Percentiles rank a stretch among this genome's conserved stretches.
phyloP scores from a whole-genome alignment of 495 filamentous ascomycete species.

The Chaetomium tenue region DNA sequence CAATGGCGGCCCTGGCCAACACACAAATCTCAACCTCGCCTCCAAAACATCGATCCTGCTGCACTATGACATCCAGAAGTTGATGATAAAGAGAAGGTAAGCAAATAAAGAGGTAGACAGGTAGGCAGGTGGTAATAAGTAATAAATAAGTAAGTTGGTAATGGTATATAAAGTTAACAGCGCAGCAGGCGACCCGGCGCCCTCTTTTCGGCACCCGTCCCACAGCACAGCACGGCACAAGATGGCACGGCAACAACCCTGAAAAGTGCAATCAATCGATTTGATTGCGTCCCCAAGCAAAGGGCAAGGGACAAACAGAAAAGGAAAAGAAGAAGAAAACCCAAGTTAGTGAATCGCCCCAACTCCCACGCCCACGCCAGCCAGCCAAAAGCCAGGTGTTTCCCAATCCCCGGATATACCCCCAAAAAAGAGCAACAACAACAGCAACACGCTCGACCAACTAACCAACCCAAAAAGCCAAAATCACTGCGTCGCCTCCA shows the following conservation, averaged over 20 bases:
- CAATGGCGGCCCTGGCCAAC: no score
- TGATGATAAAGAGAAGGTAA: no score
- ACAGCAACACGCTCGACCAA: background rate
- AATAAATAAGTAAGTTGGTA: no score
- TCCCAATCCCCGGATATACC: background rate
- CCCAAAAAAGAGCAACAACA: background rate
- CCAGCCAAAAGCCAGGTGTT: background rate
- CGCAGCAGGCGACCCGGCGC: no score
- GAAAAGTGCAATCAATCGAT: background rate
- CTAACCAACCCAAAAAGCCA: background rate
- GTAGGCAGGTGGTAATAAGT: no score
- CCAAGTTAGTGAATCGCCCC: background rate
- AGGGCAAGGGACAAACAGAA: background rate
- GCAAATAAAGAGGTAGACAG: no score
- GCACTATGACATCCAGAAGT: conserved; percentile 3
- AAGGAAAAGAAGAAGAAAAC: background rate
- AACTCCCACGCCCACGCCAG: conserved; percentile 8
- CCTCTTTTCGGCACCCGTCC: background rate
- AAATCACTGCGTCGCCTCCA: background rate
- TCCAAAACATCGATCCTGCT: background rate
- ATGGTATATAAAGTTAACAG: no score
- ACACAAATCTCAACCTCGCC: no score
- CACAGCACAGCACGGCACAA: background rate
- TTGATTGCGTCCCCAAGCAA: background rate
- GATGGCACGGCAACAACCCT: background rate